A percentile compares a stretch with the other conserved stretches of the same genome.
phyloP scores from a whole-genome alignment of 164 flowering plant genomes.

The grape (Vitis vinifera) region DNA sequence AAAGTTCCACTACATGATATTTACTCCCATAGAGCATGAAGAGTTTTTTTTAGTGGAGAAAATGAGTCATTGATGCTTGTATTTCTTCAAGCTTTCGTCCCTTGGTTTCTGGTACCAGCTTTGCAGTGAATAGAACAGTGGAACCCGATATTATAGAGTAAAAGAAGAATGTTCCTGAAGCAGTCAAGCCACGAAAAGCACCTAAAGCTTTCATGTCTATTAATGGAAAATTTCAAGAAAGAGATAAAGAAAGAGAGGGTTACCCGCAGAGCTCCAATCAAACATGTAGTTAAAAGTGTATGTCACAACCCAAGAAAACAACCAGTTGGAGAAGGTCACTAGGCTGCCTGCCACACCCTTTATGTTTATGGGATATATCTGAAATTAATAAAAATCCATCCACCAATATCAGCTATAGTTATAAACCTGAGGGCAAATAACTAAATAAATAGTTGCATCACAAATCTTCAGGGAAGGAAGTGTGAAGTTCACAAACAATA shows the following conservation, averaged over 20 bases:
- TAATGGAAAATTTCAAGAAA: too few relatives aligned
- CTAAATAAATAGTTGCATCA: too few relatives aligned
- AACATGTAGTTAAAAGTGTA: conserved; percentile 7
- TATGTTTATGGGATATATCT: conserved; percentile 37
- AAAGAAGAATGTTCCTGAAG: conserved; percentile 3
- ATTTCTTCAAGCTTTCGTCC: conserved; percentile 5
- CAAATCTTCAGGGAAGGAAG: too few relatives aligned
- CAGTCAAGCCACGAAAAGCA: too few relatives aligned
- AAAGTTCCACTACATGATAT: too few relatives aligned
- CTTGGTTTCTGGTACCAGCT: conserved; percentile 9
- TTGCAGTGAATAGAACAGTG: not conserved
- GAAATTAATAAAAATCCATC: not conserved
- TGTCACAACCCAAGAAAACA: conserved; percentile 23
- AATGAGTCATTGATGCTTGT: not conserved
- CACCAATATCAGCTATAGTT: too few relatives aligned
- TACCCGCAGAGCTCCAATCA: conserved; percentile 3
- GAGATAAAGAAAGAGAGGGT: not conserved
- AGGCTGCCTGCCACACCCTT: conserved; percentile 39
- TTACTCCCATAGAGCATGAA: too few relatives aligned
- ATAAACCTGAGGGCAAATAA: too few relatives aligned
- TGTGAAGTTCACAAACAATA: not conserved
- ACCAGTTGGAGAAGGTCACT: conserved; percentile 26
- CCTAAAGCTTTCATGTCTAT: too few relatives aligned
- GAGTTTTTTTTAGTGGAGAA: too few relatives aligned
- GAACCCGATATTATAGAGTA: not conserved